These are phyloP conservation scores for Pythium folliculosum DNA, from an alignment of 352 stramenopile genomes.

Conservation along the genomic window DNA sequence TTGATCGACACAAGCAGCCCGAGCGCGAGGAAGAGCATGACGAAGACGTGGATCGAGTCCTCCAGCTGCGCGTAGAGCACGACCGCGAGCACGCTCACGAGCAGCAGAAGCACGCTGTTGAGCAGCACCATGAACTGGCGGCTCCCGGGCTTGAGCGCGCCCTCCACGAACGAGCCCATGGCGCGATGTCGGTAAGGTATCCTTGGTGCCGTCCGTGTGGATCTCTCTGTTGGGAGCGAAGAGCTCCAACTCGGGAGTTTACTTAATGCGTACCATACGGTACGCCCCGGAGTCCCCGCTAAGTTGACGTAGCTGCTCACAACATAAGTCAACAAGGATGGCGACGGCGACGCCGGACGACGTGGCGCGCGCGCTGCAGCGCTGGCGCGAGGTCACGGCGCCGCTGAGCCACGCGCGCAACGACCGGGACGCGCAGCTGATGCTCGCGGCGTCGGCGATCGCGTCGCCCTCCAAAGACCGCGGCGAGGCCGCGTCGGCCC, in stretches of 20 bases:
- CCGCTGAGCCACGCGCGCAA: conserved; percentile 18
- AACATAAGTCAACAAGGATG: not conserved
- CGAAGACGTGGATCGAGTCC: conserved; percentile 80
- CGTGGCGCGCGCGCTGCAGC: conserved; percentile 20
- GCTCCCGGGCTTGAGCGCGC: conserved; percentile 63
- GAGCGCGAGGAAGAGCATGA: conserved; percentile 84
- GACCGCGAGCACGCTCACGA: conserved; percentile 72
- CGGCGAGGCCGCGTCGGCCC: not conserved
- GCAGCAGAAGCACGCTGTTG: conserved; percentile 66
- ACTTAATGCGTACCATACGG: not conserved
- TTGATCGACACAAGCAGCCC: conserved; percentile 85
- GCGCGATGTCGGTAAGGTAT: not conserved
- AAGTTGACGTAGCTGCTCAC: conserved; percentile 2
- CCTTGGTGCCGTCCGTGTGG: not conserved
- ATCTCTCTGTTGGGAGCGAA: not conserved
- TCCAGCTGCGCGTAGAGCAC: conserved; percentile 84
- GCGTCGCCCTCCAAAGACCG: conserved; percentile 22
- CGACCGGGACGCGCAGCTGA: conserved; percentile 11
- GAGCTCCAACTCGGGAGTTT: not conserved
- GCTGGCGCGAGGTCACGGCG: conserved; percentile 30
- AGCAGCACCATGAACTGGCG: conserved; percentile 73
- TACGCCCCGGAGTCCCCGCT: not conserved
- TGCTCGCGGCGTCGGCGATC: not conserved
- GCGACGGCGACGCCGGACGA: conserved; percentile 13
- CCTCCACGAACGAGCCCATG: conserved; percentile 47